Evolutionary conservation across 73 alveolate genomes (phyloP).

Genomic region (Paramecium biaurelia): DNA sequence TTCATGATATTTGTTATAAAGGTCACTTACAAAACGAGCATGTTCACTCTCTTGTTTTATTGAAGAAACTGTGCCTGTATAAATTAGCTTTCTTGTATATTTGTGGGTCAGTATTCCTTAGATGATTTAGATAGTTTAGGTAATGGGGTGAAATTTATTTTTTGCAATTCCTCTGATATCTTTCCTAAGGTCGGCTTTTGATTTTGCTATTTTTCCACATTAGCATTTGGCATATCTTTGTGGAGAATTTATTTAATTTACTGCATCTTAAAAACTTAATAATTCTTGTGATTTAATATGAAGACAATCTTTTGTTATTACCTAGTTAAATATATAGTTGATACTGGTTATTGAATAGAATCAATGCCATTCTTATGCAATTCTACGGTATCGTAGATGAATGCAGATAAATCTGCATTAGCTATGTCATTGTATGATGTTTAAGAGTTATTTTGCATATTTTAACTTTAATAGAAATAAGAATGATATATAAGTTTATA

Average conservation of each 20-base stretch:
- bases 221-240: background rate
- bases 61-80: background rate
- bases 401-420: background rate
- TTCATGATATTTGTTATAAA: background rate
- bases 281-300: background rate
- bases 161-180: background rate
- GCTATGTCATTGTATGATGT: background rate
- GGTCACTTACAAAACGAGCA: background rate
- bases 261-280: background rate
- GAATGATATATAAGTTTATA: too few relatives aligned
- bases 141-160: background rate
- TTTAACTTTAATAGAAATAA: too few relatives aligned
- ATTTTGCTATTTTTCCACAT: background rate
- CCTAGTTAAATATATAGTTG: background rate
- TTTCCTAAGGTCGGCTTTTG: background rate
- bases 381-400: background rate
- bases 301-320: background rate
- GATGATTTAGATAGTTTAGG: background rate
- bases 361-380: background rate
- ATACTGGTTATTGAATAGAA: background rate
- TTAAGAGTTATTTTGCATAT: too few relatives aligned
- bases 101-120: background rate
- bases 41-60: background rate
- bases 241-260: background rate
- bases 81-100: background rate